Base-by-base conservation (phyloP, 441 rosid genomes). In the Populus hybrid region DNA sequence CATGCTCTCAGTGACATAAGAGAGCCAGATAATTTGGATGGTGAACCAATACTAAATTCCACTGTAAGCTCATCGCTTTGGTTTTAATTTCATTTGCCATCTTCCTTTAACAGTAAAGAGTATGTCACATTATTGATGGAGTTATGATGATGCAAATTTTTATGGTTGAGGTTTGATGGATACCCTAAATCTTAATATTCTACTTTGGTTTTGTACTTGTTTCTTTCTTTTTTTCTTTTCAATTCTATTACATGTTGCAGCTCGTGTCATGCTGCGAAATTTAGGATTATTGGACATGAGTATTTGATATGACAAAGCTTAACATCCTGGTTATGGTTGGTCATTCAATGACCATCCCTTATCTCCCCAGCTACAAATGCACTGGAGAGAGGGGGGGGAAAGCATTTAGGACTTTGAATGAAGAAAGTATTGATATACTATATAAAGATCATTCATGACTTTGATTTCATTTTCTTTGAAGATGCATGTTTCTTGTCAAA, bases 1-100 rank as follows among this genome's bases (percentile, higher is more conserved):
- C 70, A 77, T 80, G 87, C 83, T 65, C 81, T 87, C 9, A 30
- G 26, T 42, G 85, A 86, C 72, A 67, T 34, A 19, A 75, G 73
- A 30, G 89, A 83, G 6, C 76, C 67, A 1, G 85, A 83, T 53
- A 42, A 24, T 69, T 64, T 61, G 38, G 81, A 80, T 40, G 57
- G 82, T 6, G 80, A 73, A 19, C 70, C 79, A 46, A 50, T 32
- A 28, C n/a, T 10, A 19, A 59, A 70, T 16, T 18, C 36, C 64
- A 28, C n/a, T 40, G 75, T 77, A 77, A 77, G 70, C 21, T 7
- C 32, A 46, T 28, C 1, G 2, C 26, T 59, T 0, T 9, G 10
- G 19, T 75, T 66, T 26, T 23, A 21, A 4, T 50, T 30, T 69
- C 30, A 30, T 21, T 21, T 75, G 8, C 30, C 38, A 24, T 30